Evolutionary conservation across 805 yeast genomes (phyloP), one percentile per base, ranked within the genome.

Genomic region (Hagleromyces aurorensis): DNA sequence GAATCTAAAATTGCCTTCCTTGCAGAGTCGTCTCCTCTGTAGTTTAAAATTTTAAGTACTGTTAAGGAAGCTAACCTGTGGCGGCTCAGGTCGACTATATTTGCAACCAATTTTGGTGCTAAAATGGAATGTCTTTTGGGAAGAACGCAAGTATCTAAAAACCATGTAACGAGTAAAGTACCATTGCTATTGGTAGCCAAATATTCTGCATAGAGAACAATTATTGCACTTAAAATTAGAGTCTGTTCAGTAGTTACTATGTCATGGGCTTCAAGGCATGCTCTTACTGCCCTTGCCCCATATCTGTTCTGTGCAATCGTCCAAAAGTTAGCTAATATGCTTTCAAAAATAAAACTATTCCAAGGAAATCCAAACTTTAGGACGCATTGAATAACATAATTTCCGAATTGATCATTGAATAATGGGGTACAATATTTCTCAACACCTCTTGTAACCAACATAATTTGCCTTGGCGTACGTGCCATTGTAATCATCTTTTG

Each of bases 391-490:
- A 91, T 72, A 11, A 87, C 96, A 55, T 91, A 91, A 56, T 91
- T 91, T 37, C 97, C 98, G 64, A 82, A 91, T 53, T 91, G 97
- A 52, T 91, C 98, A 49, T 86, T 78, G 52, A 91, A 81, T 41
- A 91, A 64, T 28, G 87, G 83, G 1, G 81, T 83, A 26, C 91
- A 72, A 49, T 80, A 86, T 1, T 94, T 91, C 36, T 73, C 71
- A 39, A 91, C 67, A 22, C 85, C 72, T 15, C 70, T 63, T 6
- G 78, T 75, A 24, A 91, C 81, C 27, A 80, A 52, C 44, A 66
- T 60, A 54, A 73, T 78, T 46, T 76, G 83, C 27, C 72, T 67
- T 24, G 67, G 75, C 27, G 74, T 75, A 39, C 67, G 59, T 4
- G 85, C 79, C 25, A 77, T 76, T 41, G 76, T 80, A 44, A 91